Evolutionary conservation across 768 basidiomycete genomes (phyloP).

Genomic region (Boletus rubroflammeus): DNA sequence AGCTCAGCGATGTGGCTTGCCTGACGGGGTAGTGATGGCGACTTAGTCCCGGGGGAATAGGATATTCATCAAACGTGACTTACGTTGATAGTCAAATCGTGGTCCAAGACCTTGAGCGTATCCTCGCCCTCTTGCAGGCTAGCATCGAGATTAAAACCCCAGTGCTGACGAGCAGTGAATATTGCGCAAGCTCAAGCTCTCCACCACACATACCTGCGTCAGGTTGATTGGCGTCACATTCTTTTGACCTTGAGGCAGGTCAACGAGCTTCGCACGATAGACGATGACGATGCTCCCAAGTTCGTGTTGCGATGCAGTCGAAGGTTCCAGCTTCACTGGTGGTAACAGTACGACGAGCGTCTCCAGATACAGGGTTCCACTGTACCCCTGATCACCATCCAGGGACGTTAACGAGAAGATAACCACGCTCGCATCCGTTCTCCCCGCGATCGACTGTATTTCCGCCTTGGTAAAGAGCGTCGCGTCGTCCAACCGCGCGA

Average conservation of each 20-base stretch:
- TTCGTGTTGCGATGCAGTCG: constrained; percentile 37
- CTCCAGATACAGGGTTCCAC: constrained; percentile 59
- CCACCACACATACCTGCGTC: constrained; percentile 54
- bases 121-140: constrained; percentile 47
- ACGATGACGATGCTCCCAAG: constrained; percentile 66
- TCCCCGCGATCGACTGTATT: constrained; percentile 38
- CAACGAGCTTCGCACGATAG: constrained; percentile 64
- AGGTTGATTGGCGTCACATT: constrained; percentile 70
- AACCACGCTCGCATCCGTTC: constrained; percentile 34
- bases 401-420: constrained; percentile 57
- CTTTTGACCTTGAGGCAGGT: constrained; percentile 36
- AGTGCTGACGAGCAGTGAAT: constrained; percentile 48
- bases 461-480: constrained; percentile 58
- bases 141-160: constrained; percentile 80
- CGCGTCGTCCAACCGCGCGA: constrained; percentile 36
- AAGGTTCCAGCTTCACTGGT: constrained; percentile 29
- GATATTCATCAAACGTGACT: neutral
- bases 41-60: neutral
- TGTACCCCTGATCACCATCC: constrained; percentile 71
- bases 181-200: neutral
- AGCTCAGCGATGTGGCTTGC: constrained; percentile 54
- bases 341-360: constrained; percentile 48
- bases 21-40: constrained; percentile 26
- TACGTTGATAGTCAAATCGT: constrained; percentile 40
- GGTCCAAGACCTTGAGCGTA: constrained; percentile 49